These are phyloP conservation scores for Naganishia sp. DNA, from an alignment of 1,284 basidiomycete species.

Conservation along the genomic window DNA sequence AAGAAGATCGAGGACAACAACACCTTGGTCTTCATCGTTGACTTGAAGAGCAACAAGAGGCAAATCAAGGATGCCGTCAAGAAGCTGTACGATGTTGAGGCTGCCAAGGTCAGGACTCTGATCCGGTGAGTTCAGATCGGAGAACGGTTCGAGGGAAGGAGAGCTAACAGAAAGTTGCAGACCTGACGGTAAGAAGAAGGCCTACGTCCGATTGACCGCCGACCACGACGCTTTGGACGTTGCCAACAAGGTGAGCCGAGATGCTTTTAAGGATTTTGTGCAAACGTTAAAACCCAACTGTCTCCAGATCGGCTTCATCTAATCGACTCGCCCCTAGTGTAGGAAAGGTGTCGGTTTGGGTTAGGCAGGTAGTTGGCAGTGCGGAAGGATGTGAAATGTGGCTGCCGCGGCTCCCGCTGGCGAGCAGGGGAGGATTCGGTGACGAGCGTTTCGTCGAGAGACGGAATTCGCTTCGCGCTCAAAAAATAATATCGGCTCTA, in stretches of 20 bases:
- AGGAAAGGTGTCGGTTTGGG: constrained; percentile 26
- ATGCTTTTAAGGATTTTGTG: constrained; percentile 6
- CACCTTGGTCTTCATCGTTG: constrained; percentile 96
- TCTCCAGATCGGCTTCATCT: constrained; percentile 55
- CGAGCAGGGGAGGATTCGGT: constrained; percentile 11
- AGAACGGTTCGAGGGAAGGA: not conserved
- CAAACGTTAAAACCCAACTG: not conserved
- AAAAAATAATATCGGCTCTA: constrained; percentile 20
- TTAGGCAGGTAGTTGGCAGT: constrained; percentile 17
- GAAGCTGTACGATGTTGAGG: constrained; percentile 97
- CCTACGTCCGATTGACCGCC: constrained; percentile 89
- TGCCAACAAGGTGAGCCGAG: constrained; percentile 85
- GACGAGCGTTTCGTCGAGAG: not conserved
- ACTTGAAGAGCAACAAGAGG: constrained; percentile 93
- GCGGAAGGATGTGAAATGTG: constrained; percentile 8
- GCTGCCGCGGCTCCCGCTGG: constrained; percentile 1
- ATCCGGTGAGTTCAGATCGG: constrained; percentile 68
- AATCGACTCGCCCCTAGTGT: constrained; percentile 37
- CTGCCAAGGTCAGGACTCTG: constrained; percentile 95
- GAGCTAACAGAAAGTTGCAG: constrained; percentile 53
- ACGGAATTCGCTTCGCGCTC: not conserved
- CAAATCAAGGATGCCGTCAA: constrained; percentile 99
- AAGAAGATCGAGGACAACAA: constrained; percentile 99
- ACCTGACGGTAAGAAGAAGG: constrained; percentile 99
- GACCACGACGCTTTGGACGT: constrained; percentile 98